A percentile compares a stretch with the other conserved stretches of the same genome.
Conservation (phyloP, 2,329 filamentous ascomycete genomes). For the Colletotrichum sp. region DNA sequence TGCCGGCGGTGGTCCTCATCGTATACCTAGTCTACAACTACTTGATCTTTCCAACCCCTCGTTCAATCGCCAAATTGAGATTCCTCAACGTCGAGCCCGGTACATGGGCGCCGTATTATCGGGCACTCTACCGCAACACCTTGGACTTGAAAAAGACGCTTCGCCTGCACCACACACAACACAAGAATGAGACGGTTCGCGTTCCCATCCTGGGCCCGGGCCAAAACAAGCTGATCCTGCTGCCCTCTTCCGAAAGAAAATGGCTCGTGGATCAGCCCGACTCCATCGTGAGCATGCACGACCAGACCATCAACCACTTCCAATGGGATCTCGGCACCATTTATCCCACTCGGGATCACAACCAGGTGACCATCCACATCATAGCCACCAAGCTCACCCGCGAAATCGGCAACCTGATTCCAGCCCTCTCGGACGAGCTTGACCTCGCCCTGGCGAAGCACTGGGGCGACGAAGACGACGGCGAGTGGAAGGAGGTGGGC, state of each 20-base stretch:
- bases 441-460: neutral
- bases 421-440: neutral
- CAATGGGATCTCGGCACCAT: neutral
- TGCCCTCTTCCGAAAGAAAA: neutral
- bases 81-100: neutral
- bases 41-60: neutral
- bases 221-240: neutral
- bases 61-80: neutral
- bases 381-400: neutral
- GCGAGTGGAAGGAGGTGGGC: neutral
- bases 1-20: neutral
- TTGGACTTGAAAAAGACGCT: conserved; percentile 1
- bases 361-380: neutral
- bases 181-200: neutral
- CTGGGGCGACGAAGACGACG: neutral
- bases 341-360: neutral
- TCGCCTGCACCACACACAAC: neutral
- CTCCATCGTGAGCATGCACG: neutral
- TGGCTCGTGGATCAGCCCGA: neutral
- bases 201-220: neutral
- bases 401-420: neutral
- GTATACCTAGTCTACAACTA: neutral
- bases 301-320: neutral
- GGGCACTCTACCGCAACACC: neutral
- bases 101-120: neutral